A percentile compares a stretch with the other conserved stretches of the same genome.
phyloP scores from a whole-genome alignment of 192 early-diverging fungal species.

The Ambispora gerdemannii region DNA sequence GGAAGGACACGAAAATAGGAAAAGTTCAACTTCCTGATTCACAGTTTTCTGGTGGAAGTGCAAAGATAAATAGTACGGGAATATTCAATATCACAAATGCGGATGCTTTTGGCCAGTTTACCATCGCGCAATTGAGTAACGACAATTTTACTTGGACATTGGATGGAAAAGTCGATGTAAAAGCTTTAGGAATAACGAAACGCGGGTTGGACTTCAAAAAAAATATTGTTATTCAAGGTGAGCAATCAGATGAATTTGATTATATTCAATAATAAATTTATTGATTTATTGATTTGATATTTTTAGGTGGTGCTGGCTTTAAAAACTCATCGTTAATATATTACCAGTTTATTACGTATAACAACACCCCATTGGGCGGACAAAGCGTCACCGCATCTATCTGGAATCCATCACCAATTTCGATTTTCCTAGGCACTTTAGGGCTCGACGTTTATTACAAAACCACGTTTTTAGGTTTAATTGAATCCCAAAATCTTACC shows the following conservation, averaged over 20 bases:
- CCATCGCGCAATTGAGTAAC: neutral
- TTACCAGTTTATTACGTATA: neutral
- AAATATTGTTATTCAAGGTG: neutral
- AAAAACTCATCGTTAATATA: neutral
- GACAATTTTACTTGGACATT: neutral
- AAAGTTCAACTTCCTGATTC: slow-evolving; percentile 35
- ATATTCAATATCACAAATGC: neutral
- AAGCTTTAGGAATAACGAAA: neutral
- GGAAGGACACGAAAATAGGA: slow-evolving; percentile 37
- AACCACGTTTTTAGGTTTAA: neutral
- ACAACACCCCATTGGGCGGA: too few relatives aligned
- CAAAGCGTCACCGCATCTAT: neutral
- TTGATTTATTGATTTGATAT: neutral
- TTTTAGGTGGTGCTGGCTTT: neutral
- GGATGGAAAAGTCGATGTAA: neutral
- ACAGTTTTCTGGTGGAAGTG: slow-evolving; percentile 36
- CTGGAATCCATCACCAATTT: neutral
- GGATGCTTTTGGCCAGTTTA: neutral
- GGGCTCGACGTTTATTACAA: neutral
- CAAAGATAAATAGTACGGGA: neutral
- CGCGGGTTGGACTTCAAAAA: neutral
- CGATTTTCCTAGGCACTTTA: neutral
- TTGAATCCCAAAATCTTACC: neutral
- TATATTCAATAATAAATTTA: neutral
- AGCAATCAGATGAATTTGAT: neutral